Evolutionary conservation across 768 basidiomycete genomes (phyloP).

Genomic region (Suillus plorans): DNA sequence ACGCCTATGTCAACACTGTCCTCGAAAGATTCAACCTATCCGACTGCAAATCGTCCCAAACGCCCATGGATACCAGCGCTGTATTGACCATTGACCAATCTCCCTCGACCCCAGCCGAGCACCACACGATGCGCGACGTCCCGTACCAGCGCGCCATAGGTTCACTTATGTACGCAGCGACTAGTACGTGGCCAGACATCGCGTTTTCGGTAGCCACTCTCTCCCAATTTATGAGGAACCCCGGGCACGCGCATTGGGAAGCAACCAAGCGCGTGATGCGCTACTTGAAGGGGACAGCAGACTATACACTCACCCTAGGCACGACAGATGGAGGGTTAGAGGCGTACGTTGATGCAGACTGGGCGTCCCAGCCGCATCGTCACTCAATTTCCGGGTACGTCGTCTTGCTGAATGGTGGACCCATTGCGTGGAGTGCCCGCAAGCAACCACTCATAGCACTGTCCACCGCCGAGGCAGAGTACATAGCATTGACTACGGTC

Average conservation of each 20-base stretch:
- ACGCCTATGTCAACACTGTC: no score
- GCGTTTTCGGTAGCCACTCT: slow-evolving; percentile 21
- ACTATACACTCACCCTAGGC: not conserved
- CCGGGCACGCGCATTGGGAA: slow-evolving; percentile 1
- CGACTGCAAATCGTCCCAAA: not conserved
- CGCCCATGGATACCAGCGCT: not conserved
- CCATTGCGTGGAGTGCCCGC: slow-evolving; percentile 10
- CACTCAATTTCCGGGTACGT: slow-evolving; percentile 27
- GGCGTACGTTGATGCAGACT: slow-evolving; percentile 27
- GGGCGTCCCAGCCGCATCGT: slow-evolving; percentile 20
- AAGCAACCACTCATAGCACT: slow-evolving; percentile 27
- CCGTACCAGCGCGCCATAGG: slow-evolving; percentile 32
- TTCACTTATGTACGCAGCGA: slow-evolving; percentile 31
- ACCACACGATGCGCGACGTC: not conserved
- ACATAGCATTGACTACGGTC: no score
- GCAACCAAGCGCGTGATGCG: slow-evolving; percentile 11
- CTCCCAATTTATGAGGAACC: not conserved
- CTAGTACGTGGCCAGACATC: slow-evolving; percentile 37
- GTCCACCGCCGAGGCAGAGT: no score
- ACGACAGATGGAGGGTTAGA: not conserved
- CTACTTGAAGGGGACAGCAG: slow-evolving; percentile 12
- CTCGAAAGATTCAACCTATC: no score
- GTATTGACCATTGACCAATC: not conserved
- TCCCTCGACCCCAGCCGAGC: not conserved
- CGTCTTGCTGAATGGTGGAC: slow-evolving; percentile 17